Conservation (phyloP, 2,329 filamentous ascomycete genomes). For the Cylindrodendrum hubeiense region DNA sequence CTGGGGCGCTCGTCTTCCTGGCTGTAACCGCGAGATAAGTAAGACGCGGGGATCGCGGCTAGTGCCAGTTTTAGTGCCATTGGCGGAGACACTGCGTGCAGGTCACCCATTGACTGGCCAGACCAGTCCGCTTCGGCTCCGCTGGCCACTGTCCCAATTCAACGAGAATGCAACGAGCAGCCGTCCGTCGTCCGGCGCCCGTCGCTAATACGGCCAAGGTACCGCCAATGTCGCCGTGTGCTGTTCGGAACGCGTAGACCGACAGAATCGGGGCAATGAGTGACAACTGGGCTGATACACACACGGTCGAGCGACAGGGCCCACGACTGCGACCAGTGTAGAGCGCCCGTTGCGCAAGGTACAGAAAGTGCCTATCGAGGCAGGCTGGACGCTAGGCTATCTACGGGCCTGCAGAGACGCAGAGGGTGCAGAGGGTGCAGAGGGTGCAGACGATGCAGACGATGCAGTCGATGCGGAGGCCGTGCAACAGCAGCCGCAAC, state of each 20-base stretch:
- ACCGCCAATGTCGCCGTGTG: conserved; percentile 19
- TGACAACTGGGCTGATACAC: conserved; percentile 13
- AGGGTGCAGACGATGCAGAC: no score
- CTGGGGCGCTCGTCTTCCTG: conserved; percentile 1
- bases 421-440: conserved; percentile 7
- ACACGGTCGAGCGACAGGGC: background rate
- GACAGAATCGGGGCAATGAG: conserved; percentile 12
- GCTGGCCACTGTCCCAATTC: conserved; percentile 8
- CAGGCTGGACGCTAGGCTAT: conserved; percentile 25
- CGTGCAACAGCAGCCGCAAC: background rate
- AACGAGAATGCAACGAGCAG: background rate
- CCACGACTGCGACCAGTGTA: background rate
- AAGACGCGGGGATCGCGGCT: conserved; percentile 45
- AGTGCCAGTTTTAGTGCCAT: conserved; percentile 41
- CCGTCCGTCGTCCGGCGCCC: background rate
- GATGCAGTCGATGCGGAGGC: no score
- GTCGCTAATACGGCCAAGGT: conserved; percentile 16
- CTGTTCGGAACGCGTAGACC: conserved; percentile 8
- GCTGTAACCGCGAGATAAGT: conserved; percentile 31
- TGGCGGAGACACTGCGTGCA: conserved; percentile 40
- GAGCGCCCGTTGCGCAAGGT: conserved; percentile 2
- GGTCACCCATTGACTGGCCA: conserved; percentile 24
- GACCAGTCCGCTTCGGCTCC: conserved; percentile 15
- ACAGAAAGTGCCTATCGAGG: conserved; percentile 7
- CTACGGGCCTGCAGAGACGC: conserved; percentile 12